Conservation (phyloP, 345 rosid species). For the Ailanthus altissimus region DNA sequence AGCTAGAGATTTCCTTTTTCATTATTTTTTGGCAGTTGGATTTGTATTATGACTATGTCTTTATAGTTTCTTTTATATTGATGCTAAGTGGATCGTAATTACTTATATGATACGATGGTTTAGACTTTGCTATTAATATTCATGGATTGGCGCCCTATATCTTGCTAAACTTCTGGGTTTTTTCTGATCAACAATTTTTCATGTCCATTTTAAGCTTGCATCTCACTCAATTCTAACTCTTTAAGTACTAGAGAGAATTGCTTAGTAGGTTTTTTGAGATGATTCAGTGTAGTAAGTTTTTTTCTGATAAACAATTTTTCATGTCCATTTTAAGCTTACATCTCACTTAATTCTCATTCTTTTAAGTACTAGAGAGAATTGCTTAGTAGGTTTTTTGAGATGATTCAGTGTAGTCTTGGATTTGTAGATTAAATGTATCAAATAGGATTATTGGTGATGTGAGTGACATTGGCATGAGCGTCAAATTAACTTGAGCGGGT, state of each 20-base stretch:
- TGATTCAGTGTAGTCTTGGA: background rate
- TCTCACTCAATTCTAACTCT: conserved; percentile 12
- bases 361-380: background rate
- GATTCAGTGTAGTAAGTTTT: conserved; percentile 10
- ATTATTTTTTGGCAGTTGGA: background rate
- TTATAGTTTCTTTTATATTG: background rate
- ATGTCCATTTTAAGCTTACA: conserved; percentile 10
- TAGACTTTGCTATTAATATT: background rate
- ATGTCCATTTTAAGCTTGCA: conserved; percentile 10
- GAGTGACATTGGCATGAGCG: background rate
- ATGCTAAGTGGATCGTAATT: conserved; percentile 7
- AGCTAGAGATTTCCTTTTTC: conserved; percentile 5
- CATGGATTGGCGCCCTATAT: background rate
- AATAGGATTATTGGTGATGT: background rate
- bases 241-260: background rate
- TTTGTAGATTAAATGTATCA: background rate
- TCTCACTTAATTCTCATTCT: conserved; percentile 12
- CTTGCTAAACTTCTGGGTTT: background rate
- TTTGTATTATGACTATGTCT: background rate
- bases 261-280: background rate
- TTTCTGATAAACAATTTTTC: background rate
- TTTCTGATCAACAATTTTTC: background rate
- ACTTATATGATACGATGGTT: background rate
- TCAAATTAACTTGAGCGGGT: background rate
- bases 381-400: background rate